These are phyloP conservation scores for Penicillium sp. DNA, from an alignment of 2,329 filamentous ascomycete species.

Conservation along the genomic window DNA sequence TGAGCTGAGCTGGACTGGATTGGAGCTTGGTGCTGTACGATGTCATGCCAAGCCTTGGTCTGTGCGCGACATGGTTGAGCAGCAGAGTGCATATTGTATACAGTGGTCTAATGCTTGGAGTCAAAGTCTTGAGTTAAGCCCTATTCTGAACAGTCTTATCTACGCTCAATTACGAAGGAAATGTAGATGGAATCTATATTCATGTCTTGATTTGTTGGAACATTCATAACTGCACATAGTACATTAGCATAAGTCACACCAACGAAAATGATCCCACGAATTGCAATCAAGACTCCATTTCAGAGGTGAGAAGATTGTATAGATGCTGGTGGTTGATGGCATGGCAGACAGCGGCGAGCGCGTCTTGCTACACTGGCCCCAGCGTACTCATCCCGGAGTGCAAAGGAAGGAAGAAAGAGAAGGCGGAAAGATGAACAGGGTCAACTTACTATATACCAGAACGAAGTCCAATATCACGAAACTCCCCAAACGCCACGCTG, in stretches of 20 bases:
- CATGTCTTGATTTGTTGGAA: slow-evolving; percentile 7
- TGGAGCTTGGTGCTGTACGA: slow-evolving; percentile 14
- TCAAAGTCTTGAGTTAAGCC: too few species aligned
- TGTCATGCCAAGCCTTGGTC: slow-evolving; percentile 41
- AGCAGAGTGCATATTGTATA: too few species aligned
- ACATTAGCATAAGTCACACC: slow-evolving; percentile 13
- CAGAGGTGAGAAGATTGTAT: slow-evolving; percentile 70
- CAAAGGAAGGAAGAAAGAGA: not conserved
- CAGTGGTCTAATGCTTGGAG: too few species aligned
- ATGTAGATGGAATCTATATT: slow-evolving; percentile 7
- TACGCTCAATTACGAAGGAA: not conserved
- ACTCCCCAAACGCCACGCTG: slow-evolving; percentile 37
- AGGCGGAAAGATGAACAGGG: slow-evolving; percentile 2
- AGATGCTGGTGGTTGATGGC: slow-evolving; percentile 67
- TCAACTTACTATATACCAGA: slow-evolving; percentile 27
- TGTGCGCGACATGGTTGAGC: slow-evolving; percentile 26
- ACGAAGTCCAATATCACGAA: slow-evolving; percentile 15
- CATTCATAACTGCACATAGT: not conserved
- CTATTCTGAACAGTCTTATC: too few species aligned
- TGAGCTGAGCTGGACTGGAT: too few species aligned
- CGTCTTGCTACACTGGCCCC: slow-evolving; percentile 57
- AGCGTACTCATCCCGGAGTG: slow-evolving; percentile 48
- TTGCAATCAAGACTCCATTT: slow-evolving; percentile 30
- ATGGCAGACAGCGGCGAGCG: slow-evolving; percentile 45
- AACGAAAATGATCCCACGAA: not conserved